Conservation (phyloP, 768 basidiomycete genomes). For the Roridomyces roridus region DNA sequence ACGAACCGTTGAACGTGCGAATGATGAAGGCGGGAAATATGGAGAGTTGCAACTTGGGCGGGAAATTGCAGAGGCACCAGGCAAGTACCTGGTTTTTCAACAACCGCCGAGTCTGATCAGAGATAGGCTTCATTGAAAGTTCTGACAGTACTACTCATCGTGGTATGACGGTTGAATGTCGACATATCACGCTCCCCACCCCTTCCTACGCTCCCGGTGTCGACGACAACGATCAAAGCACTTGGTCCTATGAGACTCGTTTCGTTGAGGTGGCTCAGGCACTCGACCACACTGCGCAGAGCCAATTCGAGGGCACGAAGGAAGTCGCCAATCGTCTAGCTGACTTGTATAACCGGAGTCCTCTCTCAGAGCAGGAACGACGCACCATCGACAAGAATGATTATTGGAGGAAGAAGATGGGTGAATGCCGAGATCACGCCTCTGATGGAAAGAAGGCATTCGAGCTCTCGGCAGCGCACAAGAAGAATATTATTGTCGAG, state of each 20-base stretch:
- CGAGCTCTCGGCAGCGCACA: constrained; percentile 1
- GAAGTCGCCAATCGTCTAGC: not conserved
- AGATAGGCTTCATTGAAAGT: constrained; percentile 28
- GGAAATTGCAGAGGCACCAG: constrained; percentile 4
- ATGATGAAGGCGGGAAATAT: constrained; percentile 24
- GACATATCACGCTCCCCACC: constrained; percentile 23
- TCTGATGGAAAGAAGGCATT: constrained; percentile 19
- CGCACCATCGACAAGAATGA: constrained; percentile 2
- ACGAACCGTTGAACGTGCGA: constrained; percentile 14
- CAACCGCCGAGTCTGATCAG: not conserved
- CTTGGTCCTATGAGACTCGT: constrained; percentile 13
- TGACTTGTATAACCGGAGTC: constrained; percentile 2
- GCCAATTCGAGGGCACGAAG: constrained; percentile 3
- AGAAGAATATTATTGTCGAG: constrained; percentile 2
- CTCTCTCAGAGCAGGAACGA: not conserved
- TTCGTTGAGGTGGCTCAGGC: constrained; percentile 10
- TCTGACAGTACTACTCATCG: constrained; percentile 33
- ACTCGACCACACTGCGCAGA: constrained; percentile 1
- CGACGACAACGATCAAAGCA: constrained; percentile 25
- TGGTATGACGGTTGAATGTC: constrained; percentile 26
- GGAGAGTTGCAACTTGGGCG: constrained; percentile 21
- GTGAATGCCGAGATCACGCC: constrained; percentile 10
- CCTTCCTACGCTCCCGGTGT: constrained; percentile 22
- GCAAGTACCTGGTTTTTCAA: not conserved
- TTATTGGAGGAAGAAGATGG: constrained; percentile 15